Evolutionary conservation across 257 asterid species (phyloP), one percentile per base, ranked within the genome.

Genomic region (Solanum sitiens): DNA sequence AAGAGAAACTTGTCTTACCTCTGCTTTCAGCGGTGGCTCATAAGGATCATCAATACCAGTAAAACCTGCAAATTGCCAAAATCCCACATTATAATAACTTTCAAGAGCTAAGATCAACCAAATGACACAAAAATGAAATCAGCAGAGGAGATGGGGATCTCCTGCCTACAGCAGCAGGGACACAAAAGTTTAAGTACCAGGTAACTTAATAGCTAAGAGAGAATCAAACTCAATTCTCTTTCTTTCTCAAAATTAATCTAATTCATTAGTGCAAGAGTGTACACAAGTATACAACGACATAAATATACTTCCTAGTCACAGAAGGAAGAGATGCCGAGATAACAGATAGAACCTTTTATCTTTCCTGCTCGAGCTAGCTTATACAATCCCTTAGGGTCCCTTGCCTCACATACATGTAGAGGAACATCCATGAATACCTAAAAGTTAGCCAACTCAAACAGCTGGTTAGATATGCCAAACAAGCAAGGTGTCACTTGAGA

Each of bases 351-450:
- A 97, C 99, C 99, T 94, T 95, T 96, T 70, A 97, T 96, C 91
- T 95, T 94, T 86, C 99, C 98, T 82, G 98, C 98, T 86, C 99
- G 94, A 67, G 99, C 98, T 71, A 97, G 98, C 92, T 97, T 96
- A 95, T 97, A 97, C 89, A 97, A 84, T 86, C 99, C 99, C 93
- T 97, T 97, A 45, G 99, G 95, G 93, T 97, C 99, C 93, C 99
- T 96, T 79, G 97, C 85, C 92, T 97, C 99, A 53, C 99, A 97
- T 86, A 97, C 92, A 88, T 93, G 88, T 53, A 97, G 91, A 89
- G 99, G 98, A 82, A 95, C 99, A 85, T 97, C 96, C 98, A 97
- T 92, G 88, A 93, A 95, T 39, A 97, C 99, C 99, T 97, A 91
- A 84, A 92, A 87, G 30, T 80, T 65, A 32, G 73, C 74, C 67